Base-by-base conservation (phyloP, 805 yeast species). In the Blastobotrys americana region DNA sequence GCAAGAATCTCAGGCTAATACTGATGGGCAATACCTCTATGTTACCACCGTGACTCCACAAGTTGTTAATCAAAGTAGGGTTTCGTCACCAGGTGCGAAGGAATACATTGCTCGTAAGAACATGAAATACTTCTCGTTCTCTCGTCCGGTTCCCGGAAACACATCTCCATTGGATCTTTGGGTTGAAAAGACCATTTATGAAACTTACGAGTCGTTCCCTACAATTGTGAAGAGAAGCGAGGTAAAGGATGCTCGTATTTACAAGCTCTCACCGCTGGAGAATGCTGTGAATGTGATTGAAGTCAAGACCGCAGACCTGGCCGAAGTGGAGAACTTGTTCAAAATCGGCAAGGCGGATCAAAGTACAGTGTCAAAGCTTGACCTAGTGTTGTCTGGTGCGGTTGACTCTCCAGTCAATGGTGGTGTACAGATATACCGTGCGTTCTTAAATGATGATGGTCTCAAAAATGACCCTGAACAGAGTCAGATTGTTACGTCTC, bases 321-420 rank as follows among this genome's bases (percentile, higher is more conserved):
- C 76, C 35, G 83, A 78, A 49, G 63, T 82, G 34, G 93, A 84
- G 61, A 74, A 77, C 15, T 49, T 43, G 25, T 52, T 47, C 46
- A 50, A 52, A 25, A 38, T 45, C 9, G 55, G 51, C 13, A 45
- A 49, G 23, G 49, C 50, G 82, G 44, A 75, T 86, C 2, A 49
- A 35, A 31, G 49, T 15, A 43, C 52, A n/a, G 43, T 48, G 20
- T 44, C 54, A 19, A 35, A 50, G 45, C 53, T 61, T 34, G 56
- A 60, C 34, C 51, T 61, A 44, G 53, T 53, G 3, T 47, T 61
- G 4, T 55, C 63, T 5, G 96, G 96, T 36, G 84, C 96, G 0
- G 89, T 88, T 44, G 95, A 86, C 59, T 78, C 96, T 0, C 96
- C 96, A 2, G 90, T 87, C 4, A 87, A 87, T 59, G 96, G 96